Conservation (phyloP, 768 basidiomycete genomes). For the Lactarius evosmus region DNA sequence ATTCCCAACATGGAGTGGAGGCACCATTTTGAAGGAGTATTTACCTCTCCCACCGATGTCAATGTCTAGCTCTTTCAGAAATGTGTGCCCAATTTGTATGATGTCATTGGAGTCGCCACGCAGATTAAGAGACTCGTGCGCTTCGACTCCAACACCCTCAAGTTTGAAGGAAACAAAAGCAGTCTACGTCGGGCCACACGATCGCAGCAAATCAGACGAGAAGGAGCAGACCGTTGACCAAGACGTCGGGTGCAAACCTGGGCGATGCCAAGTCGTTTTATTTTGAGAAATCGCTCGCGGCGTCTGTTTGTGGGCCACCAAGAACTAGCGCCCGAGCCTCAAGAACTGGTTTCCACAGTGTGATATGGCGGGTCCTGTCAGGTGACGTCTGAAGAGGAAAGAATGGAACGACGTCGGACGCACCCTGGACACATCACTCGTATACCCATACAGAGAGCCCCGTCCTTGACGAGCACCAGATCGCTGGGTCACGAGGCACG, state of each 20-base stretch:
- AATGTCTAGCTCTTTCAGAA: slow-evolving; percentile 79
- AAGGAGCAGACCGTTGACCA: slow-evolving; percentile 56
- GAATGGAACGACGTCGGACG: slow-evolving; percentile 27
- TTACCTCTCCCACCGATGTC: slow-evolving; percentile 66
- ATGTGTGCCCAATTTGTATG: slow-evolving; percentile 64
- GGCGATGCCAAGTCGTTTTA: slow-evolving; percentile 45
- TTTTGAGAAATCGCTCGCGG: slow-evolving; percentile 52
- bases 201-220: neutral
- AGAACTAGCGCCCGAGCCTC: slow-evolving; percentile 60
- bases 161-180: neutral
- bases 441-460: slow-evolving; percentile 71
- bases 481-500: slow-evolving; percentile 53
- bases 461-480: slow-evolving; percentile 72
- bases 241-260: slow-evolving; percentile 76
- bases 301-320: slow-evolving; percentile 44
- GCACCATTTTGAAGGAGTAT: slow-evolving; percentile 27
- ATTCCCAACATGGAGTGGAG: slow-evolving; percentile 57
- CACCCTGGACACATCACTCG: slow-evolving; percentile 77
- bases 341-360: slow-evolving; percentile 64
- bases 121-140: slow-evolving; percentile 79
- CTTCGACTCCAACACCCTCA: slow-evolving; percentile 78
- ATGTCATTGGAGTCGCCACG: slow-evolving; percentile 60
- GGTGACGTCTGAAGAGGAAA: neutral
- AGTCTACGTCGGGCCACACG: neutral
- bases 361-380: slow-evolving; percentile 38